Conservation (phyloP, 1,284 basidiomycete genomes). For the Somion occarium region DNA sequence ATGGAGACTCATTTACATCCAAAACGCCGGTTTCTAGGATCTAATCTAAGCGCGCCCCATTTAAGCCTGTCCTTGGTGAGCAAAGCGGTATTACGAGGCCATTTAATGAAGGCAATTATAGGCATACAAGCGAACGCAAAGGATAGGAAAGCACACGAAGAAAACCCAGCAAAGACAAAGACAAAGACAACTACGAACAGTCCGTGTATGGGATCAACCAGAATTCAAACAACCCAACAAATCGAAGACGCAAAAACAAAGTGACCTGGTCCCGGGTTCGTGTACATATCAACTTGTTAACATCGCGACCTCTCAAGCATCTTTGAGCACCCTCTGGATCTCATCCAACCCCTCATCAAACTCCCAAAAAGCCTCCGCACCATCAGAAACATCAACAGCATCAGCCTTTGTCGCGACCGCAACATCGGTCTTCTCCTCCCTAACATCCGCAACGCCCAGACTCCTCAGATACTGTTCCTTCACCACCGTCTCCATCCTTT, state of each 20-base stretch:
- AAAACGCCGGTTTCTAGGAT: not conserved
- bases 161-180: not conserved
- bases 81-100: not conserved
- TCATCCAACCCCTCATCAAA: conserved; percentile 66
- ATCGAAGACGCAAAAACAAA: not conserved
- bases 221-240: not conserved
- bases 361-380: conserved; percentile 49
- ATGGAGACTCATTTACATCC: not conserved
- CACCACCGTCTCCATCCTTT: conserved; percentile 53
- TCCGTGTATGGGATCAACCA: not conserved
- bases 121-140: no score
- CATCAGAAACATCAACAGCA: conserved; percentile 17
- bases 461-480: conserved; percentile 59
- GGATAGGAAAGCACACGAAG: no score
- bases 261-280: not conserved
- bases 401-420: conserved; percentile 9
- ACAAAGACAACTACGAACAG: not conserved
- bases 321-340: conserved; percentile 58
- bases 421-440: conserved; percentile 17
- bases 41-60: not conserved
- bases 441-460: conserved; percentile 28
- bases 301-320: conserved; percentile 42
- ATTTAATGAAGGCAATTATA: not conserved
- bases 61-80: not conserved
- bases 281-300: not conserved